Percentiles rank a stretch among this genome's conserved stretches.
Conservation (phyloP, 768 basidiomycete genomes). For the Tephrocybe rancida region DNA sequence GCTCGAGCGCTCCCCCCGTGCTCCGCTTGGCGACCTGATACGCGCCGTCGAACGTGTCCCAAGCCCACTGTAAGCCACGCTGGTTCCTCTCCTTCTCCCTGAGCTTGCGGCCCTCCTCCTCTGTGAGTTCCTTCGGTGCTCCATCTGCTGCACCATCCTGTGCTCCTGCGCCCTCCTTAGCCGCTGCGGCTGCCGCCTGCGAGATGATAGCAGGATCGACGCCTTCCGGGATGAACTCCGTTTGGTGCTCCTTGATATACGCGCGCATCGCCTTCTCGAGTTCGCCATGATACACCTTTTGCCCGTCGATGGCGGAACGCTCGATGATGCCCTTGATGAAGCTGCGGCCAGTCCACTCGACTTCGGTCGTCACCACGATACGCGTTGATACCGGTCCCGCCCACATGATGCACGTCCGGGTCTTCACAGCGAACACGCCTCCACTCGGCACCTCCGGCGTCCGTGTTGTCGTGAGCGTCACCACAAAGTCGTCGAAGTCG, state of each 20-base stretch:
- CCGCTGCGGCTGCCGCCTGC: slow-evolving; percentile 43
- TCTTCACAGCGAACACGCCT: slow-evolving; percentile 91
- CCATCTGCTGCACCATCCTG: slow-evolving; percentile 25
- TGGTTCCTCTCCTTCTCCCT: slow-evolving; percentile 71
- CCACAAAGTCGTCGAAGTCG: slow-evolving; percentile 84
- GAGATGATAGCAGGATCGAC: slow-evolving; percentile 61
- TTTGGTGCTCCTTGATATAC: slow-evolving; percentile 88
- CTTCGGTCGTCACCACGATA: slow-evolving; percentile 85
- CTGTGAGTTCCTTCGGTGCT: slow-evolving; percentile 18
- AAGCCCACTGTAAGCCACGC: slow-evolving; percentile 85
- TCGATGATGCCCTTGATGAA: slow-evolving; percentile 98
- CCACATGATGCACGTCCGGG: slow-evolving; percentile 94
- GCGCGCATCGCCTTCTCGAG: slow-evolving; percentile 82
- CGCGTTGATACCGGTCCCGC: slow-evolving; percentile 76
- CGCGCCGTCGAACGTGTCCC: slow-evolving; percentile 83
- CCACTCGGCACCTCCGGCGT: slow-evolving; percentile 97
- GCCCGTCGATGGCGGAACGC: slow-evolving; percentile 87
- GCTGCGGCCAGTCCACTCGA: slow-evolving; percentile 96
- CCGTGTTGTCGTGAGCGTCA: slow-evolving; percentile 84
- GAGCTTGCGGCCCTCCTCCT: slow-evolving; percentile 47
- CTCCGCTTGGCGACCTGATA: slow-evolving; percentile 71
- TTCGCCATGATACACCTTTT: slow-evolving; percentile 83
- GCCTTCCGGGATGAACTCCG: slow-evolving; percentile 89
- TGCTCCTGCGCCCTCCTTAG: slow-evolving; percentile 27
- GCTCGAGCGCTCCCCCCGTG: slow-evolving; percentile 72